Evolutionary conservation across 768 basidiomycete genomes (phyloP).

Genomic region (Multifurca ochricompacta): DNA sequence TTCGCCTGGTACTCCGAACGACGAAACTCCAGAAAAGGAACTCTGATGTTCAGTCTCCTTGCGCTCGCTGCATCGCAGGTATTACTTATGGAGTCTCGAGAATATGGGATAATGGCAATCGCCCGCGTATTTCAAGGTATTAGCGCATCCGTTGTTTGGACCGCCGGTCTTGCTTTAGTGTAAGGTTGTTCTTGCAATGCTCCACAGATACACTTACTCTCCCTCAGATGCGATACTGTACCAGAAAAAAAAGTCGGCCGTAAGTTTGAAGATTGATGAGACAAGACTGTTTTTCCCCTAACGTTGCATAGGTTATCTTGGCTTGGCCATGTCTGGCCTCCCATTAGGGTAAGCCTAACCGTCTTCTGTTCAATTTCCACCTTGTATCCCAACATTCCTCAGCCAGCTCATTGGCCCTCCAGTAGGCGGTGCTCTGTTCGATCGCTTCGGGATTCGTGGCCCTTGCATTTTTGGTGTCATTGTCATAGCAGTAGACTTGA

Average conservation of each 20-base stretch:
- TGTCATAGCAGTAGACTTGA: conserved; percentile 28
- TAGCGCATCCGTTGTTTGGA: conserved; percentile 35
- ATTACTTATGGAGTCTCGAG: conserved; percentile 34
- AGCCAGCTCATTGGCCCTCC: conserved; percentile 33
- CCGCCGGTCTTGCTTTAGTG: conserved; percentile 34
- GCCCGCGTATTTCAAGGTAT: conserved; percentile 35
- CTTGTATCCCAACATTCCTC: neutral
- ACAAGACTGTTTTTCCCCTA: neutral
- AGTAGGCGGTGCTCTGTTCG: conserved; percentile 33
- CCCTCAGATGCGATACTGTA: conserved; percentile 31
- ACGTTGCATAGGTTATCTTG: conserved; percentile 30
- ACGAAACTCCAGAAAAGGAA: conserved; percentile 28
- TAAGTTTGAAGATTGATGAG: conserved; percentile 22
- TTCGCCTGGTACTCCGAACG: conserved; percentile 32
- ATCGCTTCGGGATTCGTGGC: conserved; percentile 31
- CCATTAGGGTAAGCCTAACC: conserved; percentile 29
- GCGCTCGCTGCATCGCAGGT: conserved; percentile 31
- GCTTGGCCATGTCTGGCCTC: conserved; percentile 34
- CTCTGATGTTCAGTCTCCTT: conserved; percentile 28
- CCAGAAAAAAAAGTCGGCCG: conserved; percentile 31
- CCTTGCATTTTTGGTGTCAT: conserved; percentile 34
- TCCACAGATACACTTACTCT: neutral
- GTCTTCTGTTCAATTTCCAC: neutral
- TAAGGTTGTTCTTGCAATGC: conserved; percentile 18
- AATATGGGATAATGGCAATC: conserved; percentile 33